Conservation (phyloP, 163 green algal species). For the Scenedesmus sp. region DNA sequence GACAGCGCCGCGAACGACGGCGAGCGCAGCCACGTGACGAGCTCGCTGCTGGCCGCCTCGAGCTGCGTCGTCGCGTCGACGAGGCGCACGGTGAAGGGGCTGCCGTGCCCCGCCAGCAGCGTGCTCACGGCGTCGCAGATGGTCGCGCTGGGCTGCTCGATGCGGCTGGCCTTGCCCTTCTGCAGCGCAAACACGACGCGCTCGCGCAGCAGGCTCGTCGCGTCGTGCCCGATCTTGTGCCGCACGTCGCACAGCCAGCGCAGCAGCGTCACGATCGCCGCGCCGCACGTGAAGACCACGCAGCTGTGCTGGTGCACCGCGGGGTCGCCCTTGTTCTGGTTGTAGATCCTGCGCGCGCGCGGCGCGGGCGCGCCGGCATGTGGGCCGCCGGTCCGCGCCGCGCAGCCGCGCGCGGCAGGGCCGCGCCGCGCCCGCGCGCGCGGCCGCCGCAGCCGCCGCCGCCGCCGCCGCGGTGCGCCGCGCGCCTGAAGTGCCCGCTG, state of each 20-base stretch:
- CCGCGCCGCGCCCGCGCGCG: neutral
- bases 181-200: constrained; percentile 58
- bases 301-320: constrained; percentile 71
- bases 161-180: constrained; percentile 52
- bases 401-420: neutral
- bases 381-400: neutral
- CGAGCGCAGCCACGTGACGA: constrained; percentile 55
- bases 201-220: constrained; percentile 47
- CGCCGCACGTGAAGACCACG: constrained; percentile 80
- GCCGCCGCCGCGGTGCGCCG: too few species aligned
- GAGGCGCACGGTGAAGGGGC: constrained; percentile 50
- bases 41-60: constrained; percentile 34
- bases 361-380: neutral
- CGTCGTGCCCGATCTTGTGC: constrained; percentile 61
- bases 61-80: constrained; percentile 52
- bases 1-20: constrained; percentile 53
- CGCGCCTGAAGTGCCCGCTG: constrained; percentile 63
- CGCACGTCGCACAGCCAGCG: constrained; percentile 76
- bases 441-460: neutral
- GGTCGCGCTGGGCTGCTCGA: constrained; percentile 54
- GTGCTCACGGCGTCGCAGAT: constrained; percentile 47
- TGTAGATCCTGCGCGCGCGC: constrained; percentile 25
- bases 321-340: constrained; percentile 46
- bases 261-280: constrained; percentile 75
- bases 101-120: constrained; percentile 59